Conservation (phyloP, 345 rosid species). For the Clausena lansium region DNA sequence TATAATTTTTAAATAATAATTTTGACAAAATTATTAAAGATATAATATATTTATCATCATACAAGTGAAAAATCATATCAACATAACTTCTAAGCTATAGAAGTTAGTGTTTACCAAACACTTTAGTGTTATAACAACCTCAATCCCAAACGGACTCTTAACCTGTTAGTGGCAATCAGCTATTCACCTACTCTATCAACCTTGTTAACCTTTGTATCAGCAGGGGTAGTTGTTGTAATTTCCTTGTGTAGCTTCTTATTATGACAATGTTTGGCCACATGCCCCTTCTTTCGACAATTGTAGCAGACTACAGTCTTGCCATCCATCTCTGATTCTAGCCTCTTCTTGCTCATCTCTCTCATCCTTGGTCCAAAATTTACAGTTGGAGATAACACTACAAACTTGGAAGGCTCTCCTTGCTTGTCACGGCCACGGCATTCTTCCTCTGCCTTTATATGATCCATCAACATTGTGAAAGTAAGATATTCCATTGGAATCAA, state of each 20-base stretch:
- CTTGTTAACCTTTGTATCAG: slow-evolving; percentile 18
- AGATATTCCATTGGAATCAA: slow-evolving; percentile 53
- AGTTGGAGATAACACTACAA: slow-evolving; percentile 17
- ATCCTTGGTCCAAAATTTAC: slow-evolving; percentile 36
- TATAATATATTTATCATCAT: too few relatives aligned
- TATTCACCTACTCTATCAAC: slow-evolving; percentile 13
- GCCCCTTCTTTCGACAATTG: slow-evolving; percentile 70
- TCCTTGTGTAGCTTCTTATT: slow-evolving; percentile 35
- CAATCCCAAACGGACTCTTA: too few relatives aligned
- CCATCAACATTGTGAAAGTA: slow-evolving; percentile 58
- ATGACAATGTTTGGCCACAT: slow-evolving; percentile 47
- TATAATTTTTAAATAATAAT: too few relatives aligned
- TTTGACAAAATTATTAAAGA: too few relatives aligned
- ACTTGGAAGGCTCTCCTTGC: slow-evolving; percentile 28
- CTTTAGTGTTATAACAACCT: too few relatives aligned
- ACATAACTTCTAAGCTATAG: too few relatives aligned
- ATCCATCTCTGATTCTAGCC: slow-evolving; percentile 34
- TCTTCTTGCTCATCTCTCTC: slow-evolving; percentile 37
- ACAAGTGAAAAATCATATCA: too few relatives aligned
- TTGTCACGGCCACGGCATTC: slow-evolving; percentile 29
- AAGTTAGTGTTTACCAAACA: too few relatives aligned
- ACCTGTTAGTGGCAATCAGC: neutral
- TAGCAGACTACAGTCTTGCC: slow-evolving; percentile 35
- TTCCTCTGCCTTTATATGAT: slow-evolving; percentile 55
- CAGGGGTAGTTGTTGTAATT: slow-evolving; percentile 13